A percentile compares a stretch with the other conserved stretches of the same genome.
Conservation (phyloP, 495 filamentous ascomycete genomes). For the Xylaria venustula region DNA sequence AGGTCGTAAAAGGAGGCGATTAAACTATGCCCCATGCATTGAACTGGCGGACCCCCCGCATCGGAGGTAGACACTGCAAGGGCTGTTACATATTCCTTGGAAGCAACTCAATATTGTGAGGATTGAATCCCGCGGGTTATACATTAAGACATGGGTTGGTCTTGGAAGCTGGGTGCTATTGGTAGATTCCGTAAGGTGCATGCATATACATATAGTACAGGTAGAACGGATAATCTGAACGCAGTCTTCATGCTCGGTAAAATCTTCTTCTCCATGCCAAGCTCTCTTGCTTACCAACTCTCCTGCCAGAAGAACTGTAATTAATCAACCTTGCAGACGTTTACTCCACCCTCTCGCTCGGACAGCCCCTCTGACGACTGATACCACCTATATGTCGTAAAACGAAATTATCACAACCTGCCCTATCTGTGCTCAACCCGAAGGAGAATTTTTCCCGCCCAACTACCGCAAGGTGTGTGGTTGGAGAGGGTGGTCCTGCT, state of each 20-base stretch:
- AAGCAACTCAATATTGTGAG: not conserved
- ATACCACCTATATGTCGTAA: conserved; percentile 22
- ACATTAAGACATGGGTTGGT: not conserved
- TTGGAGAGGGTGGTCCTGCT: too few relatives aligned
- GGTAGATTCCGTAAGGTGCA: not conserved
- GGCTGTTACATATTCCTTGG: not conserved
- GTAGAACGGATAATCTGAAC: not conserved
- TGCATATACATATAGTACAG: not conserved
- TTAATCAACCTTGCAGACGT: too few relatives aligned
- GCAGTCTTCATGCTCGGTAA: not conserved
- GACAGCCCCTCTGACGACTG: too few relatives aligned
- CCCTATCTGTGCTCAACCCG: too few relatives aligned
- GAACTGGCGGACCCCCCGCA: not conserved
- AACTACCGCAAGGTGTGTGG: too few relatives aligned
- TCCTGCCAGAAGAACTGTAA: not conserved
- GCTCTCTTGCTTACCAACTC: not conserved
- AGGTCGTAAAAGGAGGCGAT: not conserved
- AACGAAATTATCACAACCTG: too few relatives aligned
- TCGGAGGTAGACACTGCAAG: not conserved
- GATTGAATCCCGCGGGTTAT: not conserved
- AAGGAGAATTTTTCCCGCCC: too few relatives aligned
- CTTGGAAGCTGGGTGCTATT: not conserved
- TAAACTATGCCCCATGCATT: too few relatives aligned
- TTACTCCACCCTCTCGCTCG: too few relatives aligned
- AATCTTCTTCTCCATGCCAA: not conserved